Evolutionary conservation across 73 alveolate species (phyloP).

Genomic region (Paramecium octaurelia): DNA sequence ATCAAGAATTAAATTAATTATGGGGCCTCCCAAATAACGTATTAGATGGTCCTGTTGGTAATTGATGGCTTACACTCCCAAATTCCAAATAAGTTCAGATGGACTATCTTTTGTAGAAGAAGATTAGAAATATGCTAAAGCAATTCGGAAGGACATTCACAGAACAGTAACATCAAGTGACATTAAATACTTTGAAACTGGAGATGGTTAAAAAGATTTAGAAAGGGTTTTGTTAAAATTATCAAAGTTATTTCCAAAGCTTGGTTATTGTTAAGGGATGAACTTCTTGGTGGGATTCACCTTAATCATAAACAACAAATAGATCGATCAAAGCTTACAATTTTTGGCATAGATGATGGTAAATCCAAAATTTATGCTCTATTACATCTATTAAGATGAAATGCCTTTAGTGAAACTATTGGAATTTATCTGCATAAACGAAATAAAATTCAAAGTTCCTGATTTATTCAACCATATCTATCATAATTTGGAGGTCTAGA

Average conservation of each 20-base stretch:
- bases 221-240: background rate
- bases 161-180: background rate
- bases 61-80: background rate
- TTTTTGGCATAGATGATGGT: background rate
- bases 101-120: background rate
- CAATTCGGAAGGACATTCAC: background rate
- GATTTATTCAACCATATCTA: background rate
- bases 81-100: background rate
- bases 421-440: background rate
- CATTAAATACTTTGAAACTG: background rate
- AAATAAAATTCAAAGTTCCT: background rate
- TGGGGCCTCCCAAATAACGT: constrained; percentile 27
- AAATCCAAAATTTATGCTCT: background rate
- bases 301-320: background rate
- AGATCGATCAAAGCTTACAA: background rate
- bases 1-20: background rate
- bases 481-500: background rate
- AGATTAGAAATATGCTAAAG: background rate
- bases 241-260: background rate
- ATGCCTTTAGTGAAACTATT: background rate
- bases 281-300: constrained; percentile 23
- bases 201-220: constrained; percentile 16
- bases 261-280: constrained; percentile 40
- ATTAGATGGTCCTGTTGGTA: constrained; percentile 48
- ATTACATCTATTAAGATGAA: background rate